A percentile compares a stretch with the other conserved stretches of the same genome.
Evolutionary conservation across 1,284 basidiomycete genomes (phyloP).

Genomic region (Rhodotorula sp.): DNA sequence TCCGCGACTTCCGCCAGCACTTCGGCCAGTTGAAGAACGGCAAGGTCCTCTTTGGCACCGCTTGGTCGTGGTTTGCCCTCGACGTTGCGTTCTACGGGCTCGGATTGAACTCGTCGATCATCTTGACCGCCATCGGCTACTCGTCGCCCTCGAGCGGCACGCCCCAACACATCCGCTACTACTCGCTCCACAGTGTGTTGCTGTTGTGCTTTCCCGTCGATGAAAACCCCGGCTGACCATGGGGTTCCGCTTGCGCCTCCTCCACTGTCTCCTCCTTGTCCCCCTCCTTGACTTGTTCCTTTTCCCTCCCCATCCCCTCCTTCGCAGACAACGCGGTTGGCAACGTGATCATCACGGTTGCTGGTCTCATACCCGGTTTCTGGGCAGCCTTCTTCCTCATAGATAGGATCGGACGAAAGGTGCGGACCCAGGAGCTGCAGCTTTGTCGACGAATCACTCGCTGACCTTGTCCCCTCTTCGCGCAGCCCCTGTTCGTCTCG

Average conservation of each 20-base stretch:
- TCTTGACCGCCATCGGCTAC: constrained; percentile 57
- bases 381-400: constrained; percentile 67
- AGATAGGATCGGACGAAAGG: constrained; percentile 59
- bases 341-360: constrained; percentile 61
- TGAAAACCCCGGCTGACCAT: too few relatives aligned
- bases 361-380: constrained; percentile 67
- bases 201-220: too few relatives aligned
- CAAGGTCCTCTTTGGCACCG: constrained; percentile 64
- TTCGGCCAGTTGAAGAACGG: constrained; percentile 64
- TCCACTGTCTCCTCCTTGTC: constrained; percentile 39
- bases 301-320: neutral
- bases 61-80: constrained; percentile 51
- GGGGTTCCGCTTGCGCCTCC: too few relatives aligned
- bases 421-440: too few relatives aligned
- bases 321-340: constrained; percentile 2
- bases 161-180: constrained; percentile 48
- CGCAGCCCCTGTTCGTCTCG: too few relatives aligned
- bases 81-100: constrained; percentile 70
- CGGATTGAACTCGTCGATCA: constrained; percentile 69
- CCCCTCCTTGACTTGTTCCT: neutral
- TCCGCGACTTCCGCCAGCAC: constrained; percentile 61
- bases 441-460: neutral
- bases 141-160: constrained; percentile 49
- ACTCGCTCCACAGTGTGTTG: constrained; percentile 48
- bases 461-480: neutral